Conservation (phyloP, 2,329 filamentous ascomycete genomes). For the Lasiodiplodia gonubiensis region DNA sequence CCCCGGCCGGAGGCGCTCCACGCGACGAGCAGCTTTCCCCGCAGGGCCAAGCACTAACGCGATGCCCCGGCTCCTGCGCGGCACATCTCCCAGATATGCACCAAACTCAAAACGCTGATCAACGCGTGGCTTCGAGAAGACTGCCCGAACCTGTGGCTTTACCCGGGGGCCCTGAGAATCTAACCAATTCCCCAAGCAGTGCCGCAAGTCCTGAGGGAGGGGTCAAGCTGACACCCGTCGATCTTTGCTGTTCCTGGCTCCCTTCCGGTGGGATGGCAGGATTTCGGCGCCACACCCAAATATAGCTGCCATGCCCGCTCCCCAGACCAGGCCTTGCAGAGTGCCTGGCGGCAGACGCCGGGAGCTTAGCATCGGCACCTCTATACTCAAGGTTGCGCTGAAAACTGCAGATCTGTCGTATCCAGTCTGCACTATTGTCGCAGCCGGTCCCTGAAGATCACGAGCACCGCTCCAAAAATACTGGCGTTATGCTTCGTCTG, state of each 20-base stretch:
- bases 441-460: too few relatives aligned
- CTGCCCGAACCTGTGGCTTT: slow-evolving; percentile 19
- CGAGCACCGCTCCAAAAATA: too few relatives aligned
- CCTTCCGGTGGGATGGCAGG: slow-evolving; percentile 17
- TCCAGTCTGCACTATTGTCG: background rate
- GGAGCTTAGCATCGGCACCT: background rate
- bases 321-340: background rate
- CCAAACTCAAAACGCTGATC: slow-evolving; percentile 2
- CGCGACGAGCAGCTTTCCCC: slow-evolving; percentile 4
- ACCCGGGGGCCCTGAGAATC: background rate
- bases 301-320: slow-evolving; percentile 9
- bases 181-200: background rate
- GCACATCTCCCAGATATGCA: background rate
- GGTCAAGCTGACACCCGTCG: too few relatives aligned
- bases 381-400: background rate
- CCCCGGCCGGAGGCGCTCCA: slow-evolving; percentile 15
- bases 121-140: slow-evolving; percentile 6
- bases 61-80: background rate
- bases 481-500: too few relatives aligned
- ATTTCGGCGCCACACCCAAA: slow-evolving; percentile 20
- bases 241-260: background rate
- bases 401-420: background rate
- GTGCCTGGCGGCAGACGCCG: background rate
- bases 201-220: background rate
- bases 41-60: background rate